These are phyloP conservation scores for Acanthamoeba sp. DNA, from an alignment of 208 protist genomes.

Conservation along the genomic window DNA sequence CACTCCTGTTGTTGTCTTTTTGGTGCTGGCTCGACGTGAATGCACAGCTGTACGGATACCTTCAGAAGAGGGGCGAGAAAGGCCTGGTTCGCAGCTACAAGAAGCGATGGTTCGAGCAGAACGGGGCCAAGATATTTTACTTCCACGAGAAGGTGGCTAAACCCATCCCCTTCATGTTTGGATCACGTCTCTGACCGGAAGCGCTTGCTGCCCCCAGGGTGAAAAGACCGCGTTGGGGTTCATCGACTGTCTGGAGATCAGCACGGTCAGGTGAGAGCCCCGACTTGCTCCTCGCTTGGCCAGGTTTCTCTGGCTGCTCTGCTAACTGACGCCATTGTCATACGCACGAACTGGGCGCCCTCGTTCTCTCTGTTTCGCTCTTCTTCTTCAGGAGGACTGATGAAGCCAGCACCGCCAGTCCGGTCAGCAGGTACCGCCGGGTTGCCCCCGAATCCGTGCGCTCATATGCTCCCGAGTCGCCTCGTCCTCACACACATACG, in stretches of 20 bases:
- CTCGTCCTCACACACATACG: neutral
- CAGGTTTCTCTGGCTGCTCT: no score
- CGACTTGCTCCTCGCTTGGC: no score
- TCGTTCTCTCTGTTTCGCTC: no score
- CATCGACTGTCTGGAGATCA: conserved; percentile 34
- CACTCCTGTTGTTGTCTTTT: no score
- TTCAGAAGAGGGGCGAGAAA: conserved; percentile 57
- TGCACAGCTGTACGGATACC: neutral
- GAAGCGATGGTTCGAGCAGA: conserved; percentile 52
- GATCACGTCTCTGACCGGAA: neutral
- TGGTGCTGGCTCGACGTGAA: neutral
- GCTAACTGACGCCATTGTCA: no score
- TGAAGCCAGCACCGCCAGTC: neutral
- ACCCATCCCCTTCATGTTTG: neutral
- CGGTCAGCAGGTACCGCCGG: neutral
- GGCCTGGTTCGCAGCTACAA: conserved; percentile 43
- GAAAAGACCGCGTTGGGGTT: conserved; percentile 11
- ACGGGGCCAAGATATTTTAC: conserved; percentile 6
- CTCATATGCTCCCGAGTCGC: no score
- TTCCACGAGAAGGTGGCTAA: neutral
- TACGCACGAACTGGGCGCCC: no score
- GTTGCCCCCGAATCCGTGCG: no score
- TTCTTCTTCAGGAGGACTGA: neutral
- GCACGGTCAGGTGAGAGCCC: neutral
- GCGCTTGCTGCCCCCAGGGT: neutral